Percentiles rank a stretch among this genome's conserved stretches.
Evolutionary conservation across 306 rosid genomes (phyloP).

Genomic region (Cercis canadensis): DNA sequence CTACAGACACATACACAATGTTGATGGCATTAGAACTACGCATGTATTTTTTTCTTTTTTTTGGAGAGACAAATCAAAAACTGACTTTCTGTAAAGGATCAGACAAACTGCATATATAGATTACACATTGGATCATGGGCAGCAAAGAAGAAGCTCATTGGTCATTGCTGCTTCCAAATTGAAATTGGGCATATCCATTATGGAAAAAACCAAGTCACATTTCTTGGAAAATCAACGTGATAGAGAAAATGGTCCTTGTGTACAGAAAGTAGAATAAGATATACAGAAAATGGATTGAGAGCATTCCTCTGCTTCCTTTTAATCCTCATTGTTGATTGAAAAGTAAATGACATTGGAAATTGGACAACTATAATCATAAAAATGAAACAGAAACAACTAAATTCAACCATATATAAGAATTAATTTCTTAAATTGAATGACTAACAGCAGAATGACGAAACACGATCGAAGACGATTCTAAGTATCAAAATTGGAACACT

Average conservation of each 20-base stretch:
- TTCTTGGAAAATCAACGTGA: too few relatives aligned
- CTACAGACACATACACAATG: not conserved
- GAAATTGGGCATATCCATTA: not conserved
- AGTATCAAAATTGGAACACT: not conserved
- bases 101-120: not conserved
- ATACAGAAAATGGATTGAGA: not conserved
- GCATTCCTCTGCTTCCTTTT: not conserved
- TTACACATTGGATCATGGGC: too few relatives aligned
- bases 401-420: not conserved
- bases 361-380: not conserved
- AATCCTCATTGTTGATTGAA: not conserved
- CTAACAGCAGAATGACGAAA: too few relatives aligned
- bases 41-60: too few relatives aligned
- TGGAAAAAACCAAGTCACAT: not conserved
- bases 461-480: not conserved
- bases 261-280: too few relatives aligned
- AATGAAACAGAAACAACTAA: not conserved
- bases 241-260: too few relatives aligned
- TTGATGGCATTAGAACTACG: not conserved
- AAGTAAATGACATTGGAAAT: not conserved
- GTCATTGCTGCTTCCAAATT: not conserved
- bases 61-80: too few relatives aligned
- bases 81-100: too few relatives aligned
- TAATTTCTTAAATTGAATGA: not conserved
- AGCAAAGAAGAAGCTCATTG: not conserved